Conservation (phyloP, 192 early-diverging fungal genomes). For the Cladochytrium replicatum region DNA sequence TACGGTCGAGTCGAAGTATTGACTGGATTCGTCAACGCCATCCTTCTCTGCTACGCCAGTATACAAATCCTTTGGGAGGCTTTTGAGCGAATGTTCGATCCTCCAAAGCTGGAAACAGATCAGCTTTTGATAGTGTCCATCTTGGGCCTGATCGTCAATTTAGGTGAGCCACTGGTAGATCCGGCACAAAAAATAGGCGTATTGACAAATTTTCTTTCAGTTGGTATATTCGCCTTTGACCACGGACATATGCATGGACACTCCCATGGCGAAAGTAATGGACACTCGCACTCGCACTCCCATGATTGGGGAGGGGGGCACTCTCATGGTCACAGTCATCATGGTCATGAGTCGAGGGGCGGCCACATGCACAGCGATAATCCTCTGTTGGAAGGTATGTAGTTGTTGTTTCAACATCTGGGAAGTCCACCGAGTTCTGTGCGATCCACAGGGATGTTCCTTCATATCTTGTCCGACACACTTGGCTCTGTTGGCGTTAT, state of each 20-base stretch:
- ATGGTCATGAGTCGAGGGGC: conserved; percentile 10
- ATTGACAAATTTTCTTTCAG: conserved; percentile 14
- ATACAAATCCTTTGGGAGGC: conserved; percentile 88
- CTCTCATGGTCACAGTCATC: conserved; percentile 10
- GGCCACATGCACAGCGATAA: conserved; percentile 32
- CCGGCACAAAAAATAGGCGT: not conserved
- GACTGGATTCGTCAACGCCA: conserved; percentile 86
- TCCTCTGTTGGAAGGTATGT: conserved; percentile 77
- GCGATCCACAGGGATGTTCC: conserved; percentile 57
- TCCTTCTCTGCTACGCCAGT: conserved; percentile 82
- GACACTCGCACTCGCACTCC: conserved; percentile 29
- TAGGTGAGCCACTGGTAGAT: conserved; percentile 31
- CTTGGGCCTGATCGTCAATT: conserved; percentile 82
- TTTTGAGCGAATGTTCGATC: conserved; percentile 73
- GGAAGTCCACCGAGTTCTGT: not conserved
- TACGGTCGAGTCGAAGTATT: conserved; percentile 87
- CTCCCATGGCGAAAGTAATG: conserved; percentile 35
- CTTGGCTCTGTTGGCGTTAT: conserved; percentile 94
- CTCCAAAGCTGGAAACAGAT: conserved; percentile 71
- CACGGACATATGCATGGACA: conserved; percentile 28
- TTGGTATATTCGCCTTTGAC: conserved; percentile 90
- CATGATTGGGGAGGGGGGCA: conserved; percentile 43
- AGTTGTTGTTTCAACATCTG: not conserved
- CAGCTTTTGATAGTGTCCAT: conserved; percentile 77
- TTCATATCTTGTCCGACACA: conserved; percentile 91